These are phyloP conservation scores for Beauveria scarabaeidicola DNA, from an alignment of 2,329 filamentous ascomycete genomes.

Conservation along the genomic window DNA sequence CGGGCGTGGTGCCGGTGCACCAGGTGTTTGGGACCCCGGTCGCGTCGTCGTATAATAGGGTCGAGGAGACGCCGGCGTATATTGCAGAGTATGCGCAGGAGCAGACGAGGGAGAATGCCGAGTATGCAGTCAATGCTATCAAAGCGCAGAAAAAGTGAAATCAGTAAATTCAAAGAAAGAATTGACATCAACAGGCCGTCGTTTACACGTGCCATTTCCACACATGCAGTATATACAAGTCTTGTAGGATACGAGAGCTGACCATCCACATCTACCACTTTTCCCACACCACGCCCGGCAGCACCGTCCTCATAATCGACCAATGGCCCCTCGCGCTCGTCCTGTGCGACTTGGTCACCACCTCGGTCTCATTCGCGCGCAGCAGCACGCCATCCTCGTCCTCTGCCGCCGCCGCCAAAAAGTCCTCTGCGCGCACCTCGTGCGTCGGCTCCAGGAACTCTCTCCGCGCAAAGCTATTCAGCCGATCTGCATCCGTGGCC, in stretches of 20 bases:
- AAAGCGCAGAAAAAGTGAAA: slow-evolving; percentile 20
- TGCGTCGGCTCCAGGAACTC: slow-evolving; percentile 63
- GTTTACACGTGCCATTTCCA: background rate
- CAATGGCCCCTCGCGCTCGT: slow-evolving; percentile 78
- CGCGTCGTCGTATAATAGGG: slow-evolving; percentile 48
- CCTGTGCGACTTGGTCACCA: slow-evolving; percentile 63
- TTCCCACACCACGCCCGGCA: slow-evolving; percentile 77
- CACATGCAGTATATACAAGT: background rate
- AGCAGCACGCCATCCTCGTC: slow-evolving; percentile 35
- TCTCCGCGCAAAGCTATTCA: slow-evolving; percentile 62
- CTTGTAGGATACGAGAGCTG: background rate
- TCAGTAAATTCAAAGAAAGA: background rate
- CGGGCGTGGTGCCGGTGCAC: slow-evolving; percentile 54
- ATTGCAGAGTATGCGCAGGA: slow-evolving; percentile 29
- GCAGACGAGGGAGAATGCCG: background rate
- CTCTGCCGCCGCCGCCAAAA: slow-evolving; percentile 33
- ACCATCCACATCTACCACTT: slow-evolving; percentile 52
- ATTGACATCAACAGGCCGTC: background rate
- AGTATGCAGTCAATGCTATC: slow-evolving; percentile 21
- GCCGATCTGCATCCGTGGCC: slow-evolving; percentile 55
- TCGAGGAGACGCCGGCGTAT: slow-evolving; percentile 51
- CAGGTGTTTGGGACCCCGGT: slow-evolving; percentile 56
- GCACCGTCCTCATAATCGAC: slow-evolving; percentile 78
- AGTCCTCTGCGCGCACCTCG: slow-evolving; percentile 52
- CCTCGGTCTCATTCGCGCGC: slow-evolving; percentile 52